Conservation (phyloP, 306 rosid genomes). For the Rosa rugosa region DNA sequence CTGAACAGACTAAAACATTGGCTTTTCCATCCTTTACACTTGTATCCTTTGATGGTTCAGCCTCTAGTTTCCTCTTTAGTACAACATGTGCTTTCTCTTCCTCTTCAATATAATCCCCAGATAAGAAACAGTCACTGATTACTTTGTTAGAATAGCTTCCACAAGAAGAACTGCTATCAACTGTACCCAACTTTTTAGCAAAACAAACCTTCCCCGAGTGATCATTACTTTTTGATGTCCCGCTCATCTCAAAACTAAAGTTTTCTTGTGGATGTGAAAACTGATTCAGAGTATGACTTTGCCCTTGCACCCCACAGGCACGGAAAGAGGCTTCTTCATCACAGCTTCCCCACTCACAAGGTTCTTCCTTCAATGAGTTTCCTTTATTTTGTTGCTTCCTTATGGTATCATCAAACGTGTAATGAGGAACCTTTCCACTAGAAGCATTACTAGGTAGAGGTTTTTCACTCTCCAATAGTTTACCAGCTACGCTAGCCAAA, state of each 20-base stretch:
- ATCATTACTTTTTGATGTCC: slow-evolving; percentile 27
- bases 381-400: slow-evolving; percentile 28
- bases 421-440: slow-evolving; percentile 21
- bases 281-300: slow-evolving; percentile 37
- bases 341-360: slow-evolving; percentile 36
- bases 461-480: slow-evolving; percentile 45
- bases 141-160: slow-evolving; percentile 17
- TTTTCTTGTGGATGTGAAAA: slow-evolving; percentile 24
- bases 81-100: slow-evolving; percentile 51
- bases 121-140: slow-evolving; percentile 25
- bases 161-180: slow-evolving; percentile 6
- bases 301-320: background rate
- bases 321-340: slow-evolving; percentile 28
- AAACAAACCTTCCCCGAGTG: slow-evolving; percentile 18
- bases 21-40: slow-evolving; percentile 28
- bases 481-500: slow-evolving; percentile 71
- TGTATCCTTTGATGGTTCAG: slow-evolving; percentile 24
- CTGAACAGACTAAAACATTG: slow-evolving; percentile 19
- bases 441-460: slow-evolving; percentile 27
- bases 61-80: slow-evolving; percentile 40
- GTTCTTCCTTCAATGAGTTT: slow-evolving; percentile 32
- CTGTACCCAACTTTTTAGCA: slow-evolving; percentile 14
- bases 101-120: slow-evolving; percentile 38
- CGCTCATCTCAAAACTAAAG: slow-evolving; percentile 12
- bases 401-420: slow-evolving; percentile 13